phyloP scores from a whole-genome alignment of 306 rosid genomes.

The Quercus variabilis region DNA sequence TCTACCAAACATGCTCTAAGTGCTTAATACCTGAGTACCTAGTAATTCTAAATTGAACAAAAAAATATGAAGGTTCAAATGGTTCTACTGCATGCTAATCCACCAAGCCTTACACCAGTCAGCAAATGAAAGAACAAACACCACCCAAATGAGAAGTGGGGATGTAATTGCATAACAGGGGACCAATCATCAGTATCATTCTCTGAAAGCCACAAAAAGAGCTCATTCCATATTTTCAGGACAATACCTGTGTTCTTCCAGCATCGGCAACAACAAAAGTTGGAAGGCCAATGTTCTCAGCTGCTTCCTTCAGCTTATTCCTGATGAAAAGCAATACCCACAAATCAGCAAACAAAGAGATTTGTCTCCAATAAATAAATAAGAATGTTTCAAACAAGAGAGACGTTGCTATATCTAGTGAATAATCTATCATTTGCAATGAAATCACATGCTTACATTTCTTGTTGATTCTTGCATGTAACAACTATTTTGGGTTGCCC shows the following conservation, averaged over 20 bases:
- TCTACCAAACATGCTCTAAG: no score
- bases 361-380: neutral
- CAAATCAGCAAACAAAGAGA: conserved; percentile 5
- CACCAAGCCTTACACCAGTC: no score
- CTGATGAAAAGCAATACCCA: conserved; percentile 34
- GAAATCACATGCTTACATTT: conserved; percentile 58
- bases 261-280: conserved; percentile 92
- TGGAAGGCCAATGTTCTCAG: conserved; percentile 79
- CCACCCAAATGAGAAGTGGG: no score
- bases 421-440: conserved; percentile 13
- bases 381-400: neutral
- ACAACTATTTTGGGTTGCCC: conserved; percentile 93
- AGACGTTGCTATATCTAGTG: neutral
- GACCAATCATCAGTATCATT: neutral
- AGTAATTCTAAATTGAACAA: no score
- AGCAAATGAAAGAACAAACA: no score
- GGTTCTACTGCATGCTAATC: no score
- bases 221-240: neutral
- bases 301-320: conserved; percentile 81
- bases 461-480: conserved; percentile 85
- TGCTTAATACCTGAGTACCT: no score
- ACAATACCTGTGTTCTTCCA: conserved; percentile 86
- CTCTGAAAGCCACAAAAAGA: neutral
- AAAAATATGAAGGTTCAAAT: no score
- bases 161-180: neutral